A percentile compares a stretch with the other conserved stretches of the same genome.
Conservation (phyloP, 768 basidiomycete species). For the Leccinum uliginosum region DNA sequence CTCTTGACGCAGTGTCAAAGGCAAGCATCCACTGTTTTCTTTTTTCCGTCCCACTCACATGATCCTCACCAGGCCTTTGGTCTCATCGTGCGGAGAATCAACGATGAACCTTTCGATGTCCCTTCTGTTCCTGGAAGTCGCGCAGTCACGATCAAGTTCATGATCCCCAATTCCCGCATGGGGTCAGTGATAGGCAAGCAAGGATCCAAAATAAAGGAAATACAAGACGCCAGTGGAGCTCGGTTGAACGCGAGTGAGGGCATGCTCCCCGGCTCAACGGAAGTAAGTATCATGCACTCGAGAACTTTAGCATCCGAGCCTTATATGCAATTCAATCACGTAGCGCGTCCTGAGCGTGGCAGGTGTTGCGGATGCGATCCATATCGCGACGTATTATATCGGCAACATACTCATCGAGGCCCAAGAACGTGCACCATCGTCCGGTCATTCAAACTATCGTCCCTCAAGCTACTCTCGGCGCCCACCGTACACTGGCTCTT, state of each 20-base stretch:
- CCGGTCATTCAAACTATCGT: constrained; percentile 53
- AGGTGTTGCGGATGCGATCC: constrained; percentile 97
- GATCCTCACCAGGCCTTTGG: constrained; percentile 77
- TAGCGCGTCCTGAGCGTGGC: constrained; percentile 97
- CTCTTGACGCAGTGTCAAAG: constrained; percentile 98
- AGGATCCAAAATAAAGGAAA: constrained; percentile 98
- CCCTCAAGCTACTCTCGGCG: constrained; percentile 59
- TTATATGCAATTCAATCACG: constrained; percentile 14
- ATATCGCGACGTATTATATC: constrained; percentile 99
- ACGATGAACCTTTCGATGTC: constrained; percentile 97
- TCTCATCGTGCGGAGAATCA: constrained; percentile 96
- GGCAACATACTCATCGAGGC: constrained; percentile 96
- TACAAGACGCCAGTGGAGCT: constrained; percentile 97
- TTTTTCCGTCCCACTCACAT: background rate
- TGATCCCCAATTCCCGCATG: constrained; percentile 99
- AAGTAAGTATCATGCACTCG: constrained; percentile 50
- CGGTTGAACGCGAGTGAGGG: constrained; percentile 95
- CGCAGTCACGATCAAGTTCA: constrained; percentile 98
- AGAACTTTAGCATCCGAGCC: constrained; percentile 2
- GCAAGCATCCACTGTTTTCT: constrained; percentile 37
- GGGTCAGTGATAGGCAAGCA: constrained; percentile 98
- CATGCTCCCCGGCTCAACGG: constrained; percentile 98
- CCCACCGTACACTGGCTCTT: constrained; percentile 47
- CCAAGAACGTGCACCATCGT: constrained; percentile 75
- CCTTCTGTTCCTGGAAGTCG: constrained; percentile 97